phyloP scores from a whole-genome alignment of 106 monocot genomes.

The Phalaenopsis aphrodite region DNA sequence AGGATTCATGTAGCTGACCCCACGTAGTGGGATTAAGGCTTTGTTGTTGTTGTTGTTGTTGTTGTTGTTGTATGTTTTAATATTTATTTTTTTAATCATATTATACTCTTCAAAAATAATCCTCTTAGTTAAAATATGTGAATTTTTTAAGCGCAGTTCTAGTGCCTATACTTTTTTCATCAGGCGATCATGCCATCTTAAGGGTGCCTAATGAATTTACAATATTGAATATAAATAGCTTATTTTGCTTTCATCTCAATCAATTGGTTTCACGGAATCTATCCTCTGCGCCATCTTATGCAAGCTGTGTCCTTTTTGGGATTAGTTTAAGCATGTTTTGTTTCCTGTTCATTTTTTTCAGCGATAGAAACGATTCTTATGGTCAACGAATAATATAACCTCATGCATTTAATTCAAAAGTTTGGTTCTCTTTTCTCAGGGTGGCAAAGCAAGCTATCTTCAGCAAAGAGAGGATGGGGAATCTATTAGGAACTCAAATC shows the following conservation, averaged over 20 bases:
- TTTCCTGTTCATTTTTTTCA: not conserved
- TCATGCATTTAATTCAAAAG: not conserved
- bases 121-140: no score
- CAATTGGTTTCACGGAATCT: not conserved
- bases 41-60: no score
- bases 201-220: no score
- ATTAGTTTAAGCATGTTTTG: not conserved
- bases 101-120: no score
- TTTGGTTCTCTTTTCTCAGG: constrained; percentile 29
- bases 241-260: not conserved
- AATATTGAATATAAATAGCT: not conserved
- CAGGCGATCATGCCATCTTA: no score
- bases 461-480: constrained; percentile 58
- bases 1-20: no score
- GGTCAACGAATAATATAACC: not conserved
- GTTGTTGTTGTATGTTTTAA: no score
- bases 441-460: constrained; percentile 49
- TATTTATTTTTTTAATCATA: no score
- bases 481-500: constrained; percentile 16
- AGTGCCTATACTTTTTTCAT: no score
- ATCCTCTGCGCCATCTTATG: not conserved
- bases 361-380: not conserved
- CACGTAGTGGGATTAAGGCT: no score
- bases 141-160: no score
- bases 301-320: not conserved